Base-by-base conservation (phyloP, 805 yeast species). In the Saturnispora diversa region DNA sequence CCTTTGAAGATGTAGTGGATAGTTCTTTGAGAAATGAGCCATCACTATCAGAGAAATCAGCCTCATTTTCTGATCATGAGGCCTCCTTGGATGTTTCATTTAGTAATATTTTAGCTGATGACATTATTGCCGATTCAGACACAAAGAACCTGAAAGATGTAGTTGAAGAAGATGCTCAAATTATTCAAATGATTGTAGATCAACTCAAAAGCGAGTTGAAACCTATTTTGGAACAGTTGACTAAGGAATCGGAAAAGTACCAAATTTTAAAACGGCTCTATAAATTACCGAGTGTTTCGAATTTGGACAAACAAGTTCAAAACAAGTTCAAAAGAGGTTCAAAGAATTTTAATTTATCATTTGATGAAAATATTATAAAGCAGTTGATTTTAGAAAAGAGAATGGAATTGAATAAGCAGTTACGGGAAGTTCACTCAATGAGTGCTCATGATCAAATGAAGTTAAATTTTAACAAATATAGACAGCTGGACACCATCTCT, bases 251-350 rank as follows among this genome's bases (percentile, higher is more conserved):
- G 5, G 44, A 42, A 19, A 55, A 59, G 31, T 59, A 58, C 37
- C 51, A 53, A 25, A 31, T 48, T 5, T 31, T 52, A 20, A 56
- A 54, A 38, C 34, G 24, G 15, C 28, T 55, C 3, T 53, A 54
- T 30, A 56, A 50, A 33, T 46, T 56, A 20, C 61, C 60, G 7
- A 55, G 60, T 39, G 45, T 55, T 5, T 48, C 56, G 0, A 50
- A 52, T 23, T 35, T 56, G 24, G 46, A 46, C 19, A 44, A 40
- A 16, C 46, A 47, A 19, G 29, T 44, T 7, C 35, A 30, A 25
- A 9, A 20, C 5, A 37, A 40, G 16, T 42, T 29, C 17, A 32
- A 20, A 9, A 27, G 34, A 8, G 45, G 40, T 2, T 31, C 37
- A 10, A 42, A 42, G 20, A 42, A 37, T 9, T 42, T 42, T 16